Base-by-base conservation (phyloP, 202 grass and related monocot species). In the Saccharum hybrid region DNA sequence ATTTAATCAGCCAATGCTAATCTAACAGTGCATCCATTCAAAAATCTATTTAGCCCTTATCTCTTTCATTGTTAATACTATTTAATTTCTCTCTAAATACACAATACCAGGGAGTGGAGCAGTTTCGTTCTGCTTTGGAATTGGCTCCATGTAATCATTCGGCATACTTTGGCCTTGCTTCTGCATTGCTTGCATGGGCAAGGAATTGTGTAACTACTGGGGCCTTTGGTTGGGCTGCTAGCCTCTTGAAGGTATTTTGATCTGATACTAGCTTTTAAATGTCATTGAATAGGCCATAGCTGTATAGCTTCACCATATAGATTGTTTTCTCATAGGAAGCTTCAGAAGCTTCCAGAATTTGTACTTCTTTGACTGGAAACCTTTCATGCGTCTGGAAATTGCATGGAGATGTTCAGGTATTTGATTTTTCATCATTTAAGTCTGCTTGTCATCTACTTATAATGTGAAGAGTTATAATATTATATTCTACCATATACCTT, bases 381-480 rank as follows among this genome's bases (percentile, higher is more conserved):
- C 66, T 91, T 80, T 98, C 86, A 77, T 98, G 86, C 81, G 83
- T 90, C 88, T 98, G 92, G 96, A 98, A 98, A 81, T 85, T 98
- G 83, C 86, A 93, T 72, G 96, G 87, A 42, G 96, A 98, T 84
- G 86, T 94, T 67, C 90, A 98, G 83, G 96, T 94, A 93, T 61
- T 40, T 69, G 19, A 9, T 70, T 37, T 86, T 45, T 41, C 28
- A 84, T 51, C 37, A 37, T 45, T 81, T 39, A 66, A 74, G 43
- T 79, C 57, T 66, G 14, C 26, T 83, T 66, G 63, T n/a, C 56
- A 33, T 63, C 48, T 38, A 46, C 56, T 31, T 85, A 52, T 72
- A 26, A 76, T 78, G 72, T 82, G 69, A 83, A 64, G 51, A 51
- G 67, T 85, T 84, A 10, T 63, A 66, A 36, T 71, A 79, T 85